Evolutionary conservation across 768 basidiomycete species (phyloP).

Genomic region (Tulasnella sp.): DNA sequence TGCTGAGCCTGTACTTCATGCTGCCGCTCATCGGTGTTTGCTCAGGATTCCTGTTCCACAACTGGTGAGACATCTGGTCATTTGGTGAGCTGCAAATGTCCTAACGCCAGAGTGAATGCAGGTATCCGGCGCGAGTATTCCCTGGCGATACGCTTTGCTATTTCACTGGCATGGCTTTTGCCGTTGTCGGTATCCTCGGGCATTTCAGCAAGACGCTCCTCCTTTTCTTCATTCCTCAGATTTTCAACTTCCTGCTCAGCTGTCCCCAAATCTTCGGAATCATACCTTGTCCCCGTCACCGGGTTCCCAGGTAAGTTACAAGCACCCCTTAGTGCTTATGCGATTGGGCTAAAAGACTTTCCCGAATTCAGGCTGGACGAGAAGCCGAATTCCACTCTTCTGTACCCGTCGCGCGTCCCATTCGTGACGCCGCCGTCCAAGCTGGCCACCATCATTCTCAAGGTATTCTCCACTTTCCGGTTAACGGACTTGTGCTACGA

Average conservation of each 20-base stretch:
- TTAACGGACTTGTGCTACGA: conserved; percentile 61
- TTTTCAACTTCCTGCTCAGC: conserved; percentile 94
- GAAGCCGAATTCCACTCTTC: conserved; percentile 46
- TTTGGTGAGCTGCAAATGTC: too few species aligned
- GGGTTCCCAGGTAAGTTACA: conserved; percentile 71
- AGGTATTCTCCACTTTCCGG: conserved; percentile 56
- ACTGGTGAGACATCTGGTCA: conserved; percentile 60
- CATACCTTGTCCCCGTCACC: conserved; percentile 90
- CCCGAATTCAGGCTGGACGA: conserved; percentile 58
- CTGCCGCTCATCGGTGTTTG: conserved; percentile 89
- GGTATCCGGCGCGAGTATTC: conserved; percentile 94
- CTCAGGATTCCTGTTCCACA: conserved; percentile 86
- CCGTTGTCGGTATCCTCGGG: conserved; percentile 93
- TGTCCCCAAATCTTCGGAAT: conserved; percentile 93
- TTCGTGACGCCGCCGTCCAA: conserved; percentile 58
- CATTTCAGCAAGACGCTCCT: conserved; percentile 97
- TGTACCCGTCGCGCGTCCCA: conserved; percentile 67
- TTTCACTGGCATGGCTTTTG: conserved; percentile 97
- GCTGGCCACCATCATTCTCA: conserved; percentile 53
- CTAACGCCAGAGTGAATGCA: conserved; percentile 36
- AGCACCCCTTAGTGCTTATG: neutral
- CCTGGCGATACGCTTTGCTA: conserved; percentile 98
- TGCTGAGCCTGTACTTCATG: conserved; percentile 98
- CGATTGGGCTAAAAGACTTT: neutral
- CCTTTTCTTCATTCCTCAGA: conserved; percentile 95